Percentiles rank a stretch among this genome's conserved stretches.
phyloP scores from a whole-genome alignment of 768 basidiomycete species.

The Boletus rubescentipes region DNA sequence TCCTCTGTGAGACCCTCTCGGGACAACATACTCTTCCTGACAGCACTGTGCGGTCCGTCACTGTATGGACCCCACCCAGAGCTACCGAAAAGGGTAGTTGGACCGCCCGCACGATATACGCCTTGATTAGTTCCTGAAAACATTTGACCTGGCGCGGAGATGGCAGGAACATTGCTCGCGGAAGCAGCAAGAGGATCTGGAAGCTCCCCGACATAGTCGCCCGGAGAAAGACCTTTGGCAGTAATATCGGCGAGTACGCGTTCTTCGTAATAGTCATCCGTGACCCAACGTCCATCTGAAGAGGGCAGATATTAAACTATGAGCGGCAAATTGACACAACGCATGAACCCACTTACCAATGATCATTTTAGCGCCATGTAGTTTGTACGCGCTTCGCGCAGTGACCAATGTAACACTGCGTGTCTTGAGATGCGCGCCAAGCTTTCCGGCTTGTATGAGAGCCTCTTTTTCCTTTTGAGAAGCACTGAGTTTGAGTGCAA shows the following conservation, averaged over 20 bases:
- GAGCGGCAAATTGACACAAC: background rate
- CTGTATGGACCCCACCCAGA: slow-evolving; percentile 86
- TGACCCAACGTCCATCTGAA: slow-evolving; percentile 87
- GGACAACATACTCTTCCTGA: slow-evolving; percentile 74
- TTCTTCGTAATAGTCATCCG: slow-evolving; percentile 95
- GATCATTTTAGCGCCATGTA: slow-evolving; percentile 91
- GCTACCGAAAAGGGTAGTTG: slow-evolving; percentile 88
- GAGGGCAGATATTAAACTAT: background rate
- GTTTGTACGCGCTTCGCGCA: slow-evolving; percentile 89
- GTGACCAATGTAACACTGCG: slow-evolving; percentile 93
- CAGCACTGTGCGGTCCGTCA: slow-evolving; percentile 81
- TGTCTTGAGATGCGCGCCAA: slow-evolving; percentile 85
- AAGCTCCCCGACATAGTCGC: slow-evolving; percentile 80
- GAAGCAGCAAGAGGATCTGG: slow-evolving; percentile 65
- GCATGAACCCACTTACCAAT: slow-evolving; percentile 51
- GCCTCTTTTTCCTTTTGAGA: slow-evolving; percentile 90
- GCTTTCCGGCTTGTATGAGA: slow-evolving; percentile 84
- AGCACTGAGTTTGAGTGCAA: slow-evolving; percentile 88
- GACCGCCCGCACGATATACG: slow-evolving; percentile 87
- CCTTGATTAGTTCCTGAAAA: slow-evolving; percentile 54
- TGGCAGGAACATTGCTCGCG: slow-evolving; percentile 40
- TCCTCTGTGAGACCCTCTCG: slow-evolving; percentile 83
- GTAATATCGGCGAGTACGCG: slow-evolving; percentile 74
- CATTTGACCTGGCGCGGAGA: slow-evolving; percentile 26
- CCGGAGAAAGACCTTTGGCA: slow-evolving; percentile 78